A percentile compares a stretch with the other conserved stretches of the same genome.
phyloP scores from a whole-genome alignment of 129 eudicot genomes.

The Dittrichia graveolens region DNA sequence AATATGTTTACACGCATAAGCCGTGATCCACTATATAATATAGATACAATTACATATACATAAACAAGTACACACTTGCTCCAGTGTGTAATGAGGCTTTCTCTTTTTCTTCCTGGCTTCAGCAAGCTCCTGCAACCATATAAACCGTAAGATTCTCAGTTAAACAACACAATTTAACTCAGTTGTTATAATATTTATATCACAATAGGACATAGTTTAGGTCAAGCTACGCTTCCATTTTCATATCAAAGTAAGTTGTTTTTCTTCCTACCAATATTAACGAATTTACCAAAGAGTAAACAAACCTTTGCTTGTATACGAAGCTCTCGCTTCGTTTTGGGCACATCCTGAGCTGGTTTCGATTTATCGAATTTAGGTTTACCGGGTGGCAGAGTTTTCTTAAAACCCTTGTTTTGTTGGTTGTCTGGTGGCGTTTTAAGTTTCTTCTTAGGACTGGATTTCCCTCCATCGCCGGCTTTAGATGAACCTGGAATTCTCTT shows the following conservation, averaged over 20 bases:
- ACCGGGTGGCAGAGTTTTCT: conserved; percentile 22
- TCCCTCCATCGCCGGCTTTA: conserved; percentile 35
- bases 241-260: neutral
- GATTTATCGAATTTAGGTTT: conserved; percentile 42
- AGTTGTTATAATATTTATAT: neutral
- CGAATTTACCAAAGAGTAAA: neutral
- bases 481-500: conserved; percentile 45
- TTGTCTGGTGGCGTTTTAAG: conserved; percentile 35
- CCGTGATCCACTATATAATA: neutral
- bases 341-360: conserved; percentile 26
- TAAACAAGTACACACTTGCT: conserved; percentile 53
- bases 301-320: conserved; percentile 73
- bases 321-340: conserved; percentile 53
- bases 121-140: conserved; percentile 64
- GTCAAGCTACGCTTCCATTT: neutral
- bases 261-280: neutral
- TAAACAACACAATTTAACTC: neutral
- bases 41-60: neutral
- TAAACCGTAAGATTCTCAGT: neutral
- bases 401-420: conserved; percentile 37
- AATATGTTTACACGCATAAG: neutral
- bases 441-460: conserved; percentile 43
- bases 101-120: conserved; percentile 94
- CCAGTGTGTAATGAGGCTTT: conserved; percentile 81
- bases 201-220: neutral